A percentile compares a stretch with the other conserved stretches of the same genome.
Evolutionary conservation across 2,329 filamentous ascomycete species (phyloP).

Genomic region (Fusarium longipes): DNA sequence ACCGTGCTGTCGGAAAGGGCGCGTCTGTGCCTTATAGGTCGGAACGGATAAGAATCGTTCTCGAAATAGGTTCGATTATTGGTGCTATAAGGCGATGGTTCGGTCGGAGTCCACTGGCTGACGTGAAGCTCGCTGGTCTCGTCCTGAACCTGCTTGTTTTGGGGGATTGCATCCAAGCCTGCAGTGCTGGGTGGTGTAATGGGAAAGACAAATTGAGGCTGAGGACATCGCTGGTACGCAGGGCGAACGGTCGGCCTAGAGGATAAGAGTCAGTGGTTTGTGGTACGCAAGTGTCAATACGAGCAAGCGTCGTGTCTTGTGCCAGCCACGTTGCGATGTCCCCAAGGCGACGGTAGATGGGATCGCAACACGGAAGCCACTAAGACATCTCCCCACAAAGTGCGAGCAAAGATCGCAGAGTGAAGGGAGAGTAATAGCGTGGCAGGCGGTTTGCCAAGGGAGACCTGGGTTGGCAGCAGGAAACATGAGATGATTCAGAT

Average conservation of each 20-base stretch:
- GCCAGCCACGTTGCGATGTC: conserved; percentile 30
- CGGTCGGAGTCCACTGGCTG: conserved; percentile 58
- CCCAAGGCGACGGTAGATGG: conserved; percentile 14
- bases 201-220: conserved; percentile 70
- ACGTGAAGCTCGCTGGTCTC: conserved; percentile 47
- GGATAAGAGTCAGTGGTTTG: conserved; percentile 37
- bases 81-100: conserved; percentile 52
- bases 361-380: conserved; percentile 22
- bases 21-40: conserved; percentile 62
- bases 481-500: conserved; percentile 10
- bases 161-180: conserved; percentile 61
- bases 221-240: conserved; percentile 69
- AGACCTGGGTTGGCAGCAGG: conserved; percentile 16
- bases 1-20: conserved; percentile 82
- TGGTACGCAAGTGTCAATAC: conserved; percentile 30
- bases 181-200: conserved; percentile 70
- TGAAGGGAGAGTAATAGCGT: conserved; percentile 32
- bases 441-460: conserved; percentile 33
- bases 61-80: conserved; percentile 49
- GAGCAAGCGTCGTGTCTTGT: conserved; percentile 20
- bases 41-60: conserved; percentile 30
- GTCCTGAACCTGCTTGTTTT: conserved; percentile 43
- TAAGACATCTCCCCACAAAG: conserved; percentile 34
- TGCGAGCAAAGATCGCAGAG: conserved; percentile 18
- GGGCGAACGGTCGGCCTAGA: conserved; percentile 70